Percentiles rank a stretch among this genome's conserved stretches.
These are phyloP conservation scores for Rhizopogon roseolus DNA, from an alignment of 768 basidiomycete species.

Conservation along the genomic window DNA sequence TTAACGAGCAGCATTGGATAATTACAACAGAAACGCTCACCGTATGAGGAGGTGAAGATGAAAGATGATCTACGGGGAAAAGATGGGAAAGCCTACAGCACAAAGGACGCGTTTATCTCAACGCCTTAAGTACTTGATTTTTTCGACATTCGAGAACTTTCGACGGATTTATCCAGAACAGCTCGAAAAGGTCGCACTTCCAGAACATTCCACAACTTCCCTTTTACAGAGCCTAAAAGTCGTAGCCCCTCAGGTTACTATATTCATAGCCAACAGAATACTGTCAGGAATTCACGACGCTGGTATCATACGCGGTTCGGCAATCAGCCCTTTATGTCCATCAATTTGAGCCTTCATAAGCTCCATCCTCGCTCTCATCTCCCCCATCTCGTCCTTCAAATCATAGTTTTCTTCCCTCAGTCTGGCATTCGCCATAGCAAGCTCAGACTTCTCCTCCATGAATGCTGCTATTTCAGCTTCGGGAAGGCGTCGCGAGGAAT, in stretches of 20 bases:
- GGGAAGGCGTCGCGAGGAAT: slow-evolving; percentile 29
- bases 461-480: slow-evolving; percentile 41
- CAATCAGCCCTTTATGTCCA: slow-evolving; percentile 39
- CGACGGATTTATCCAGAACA: slow-evolving; percentile 16
- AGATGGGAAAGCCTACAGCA: slow-evolving; percentile 5
- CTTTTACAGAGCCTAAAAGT: neutral
- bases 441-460: slow-evolving; percentile 39
- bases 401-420: slow-evolving; percentile 56
- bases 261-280: too few relatives aligned
- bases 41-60: slow-evolving; percentile 4
- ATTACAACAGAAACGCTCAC: slow-evolving; percentile 8
- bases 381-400: slow-evolving; percentile 53
- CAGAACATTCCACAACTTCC: slow-evolving; percentile 28
- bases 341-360: slow-evolving; percentile 53
- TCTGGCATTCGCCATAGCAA: slow-evolving; percentile 46
- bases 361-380: slow-evolving; percentile 69
- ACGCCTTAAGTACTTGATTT: slow-evolving; percentile 31
- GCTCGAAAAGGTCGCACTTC: slow-evolving; percentile 22
- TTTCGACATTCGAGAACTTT: slow-evolving; percentile 40
- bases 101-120: slow-evolving; percentile 13
- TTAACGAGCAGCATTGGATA: slow-evolving; percentile 3
- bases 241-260: too few relatives aligned
- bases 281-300: neutral
- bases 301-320: slow-evolving; percentile 44
- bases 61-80: slow-evolving; percentile 8